These are phyloP conservation scores for Pythium sukuiense DNA, from an alignment of 352 stramenopile species.

Conservation along the genomic window DNA sequence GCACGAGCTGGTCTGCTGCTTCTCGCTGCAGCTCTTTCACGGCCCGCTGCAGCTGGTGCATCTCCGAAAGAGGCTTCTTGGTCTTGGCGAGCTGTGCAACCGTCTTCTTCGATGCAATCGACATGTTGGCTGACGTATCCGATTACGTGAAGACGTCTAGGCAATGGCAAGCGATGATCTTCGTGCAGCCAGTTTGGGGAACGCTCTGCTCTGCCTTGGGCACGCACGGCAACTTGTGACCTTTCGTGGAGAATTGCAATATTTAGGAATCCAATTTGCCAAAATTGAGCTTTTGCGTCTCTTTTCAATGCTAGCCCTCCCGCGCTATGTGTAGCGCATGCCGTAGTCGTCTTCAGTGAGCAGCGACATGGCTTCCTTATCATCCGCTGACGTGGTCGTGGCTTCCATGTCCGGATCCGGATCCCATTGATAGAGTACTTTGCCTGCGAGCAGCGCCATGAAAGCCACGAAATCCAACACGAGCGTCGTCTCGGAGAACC, in stretches of 20 bases:
- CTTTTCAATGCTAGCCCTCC: not conserved
- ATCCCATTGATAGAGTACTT: conserved; percentile 83
- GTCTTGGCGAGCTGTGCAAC: conserved; percentile 66
- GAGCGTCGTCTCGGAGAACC: conserved; percentile 70
- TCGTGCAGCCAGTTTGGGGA: not conserved
- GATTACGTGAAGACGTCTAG: not conserved
- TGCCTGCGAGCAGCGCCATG: conserved; percentile 61
- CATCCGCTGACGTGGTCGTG: conserved; percentile 78
- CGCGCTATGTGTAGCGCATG: conserved; percentile 63
- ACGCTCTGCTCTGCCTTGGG: not conserved
- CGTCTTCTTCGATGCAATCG: conserved; percentile 50
- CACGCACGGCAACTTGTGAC: conserved; percentile 10
- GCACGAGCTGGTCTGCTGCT: conserved; percentile 65
- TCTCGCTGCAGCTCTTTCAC: conserved; percentile 79
- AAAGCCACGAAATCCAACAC: conserved; percentile 71
- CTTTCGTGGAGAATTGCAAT: conserved; percentile 16
- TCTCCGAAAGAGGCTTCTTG: conserved; percentile 79
- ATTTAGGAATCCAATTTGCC: conserved; percentile 7
- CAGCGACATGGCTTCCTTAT: conserved; percentile 81
- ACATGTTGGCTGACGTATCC: conserved; percentile 29
- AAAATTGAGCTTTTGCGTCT: conserved; percentile 12
- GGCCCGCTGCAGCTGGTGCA: conserved; percentile 77
- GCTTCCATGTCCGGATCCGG: conserved; percentile 73
- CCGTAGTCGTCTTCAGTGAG: conserved; percentile 74
- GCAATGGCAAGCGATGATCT: not conserved